Conservation (phyloP, 495 filamentous ascomycete genomes). For the Aspergillus hancockii region DNA sequence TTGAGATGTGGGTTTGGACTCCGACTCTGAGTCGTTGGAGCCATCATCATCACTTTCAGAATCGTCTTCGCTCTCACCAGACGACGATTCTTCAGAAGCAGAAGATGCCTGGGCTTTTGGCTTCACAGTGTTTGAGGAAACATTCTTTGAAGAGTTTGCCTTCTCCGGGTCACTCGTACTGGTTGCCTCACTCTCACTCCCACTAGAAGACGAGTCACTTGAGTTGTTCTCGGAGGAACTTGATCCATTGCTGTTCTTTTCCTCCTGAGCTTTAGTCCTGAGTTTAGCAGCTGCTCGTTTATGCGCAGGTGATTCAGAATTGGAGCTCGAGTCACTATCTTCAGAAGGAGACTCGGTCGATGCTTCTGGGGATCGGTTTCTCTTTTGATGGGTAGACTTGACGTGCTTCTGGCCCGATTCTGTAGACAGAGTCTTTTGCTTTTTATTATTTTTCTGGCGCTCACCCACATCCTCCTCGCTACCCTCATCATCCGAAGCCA, state of each 20-base stretch:
- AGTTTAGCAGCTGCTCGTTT: background rate
- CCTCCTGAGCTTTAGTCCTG: background rate
- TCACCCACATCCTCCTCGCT: background rate
- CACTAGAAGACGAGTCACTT: background rate
- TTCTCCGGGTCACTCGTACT: background rate
- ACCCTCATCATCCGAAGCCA: constrained; percentile 23
- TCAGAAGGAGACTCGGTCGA: constrained; percentile 8
- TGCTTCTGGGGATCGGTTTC: background rate
- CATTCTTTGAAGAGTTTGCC: background rate
- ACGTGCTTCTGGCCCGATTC: background rate
- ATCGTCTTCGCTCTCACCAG: background rate
- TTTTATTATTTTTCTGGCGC: background rate
- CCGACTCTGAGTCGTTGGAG: background rate
- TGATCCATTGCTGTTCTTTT: background rate
- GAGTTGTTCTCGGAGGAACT: constrained; percentile 6
- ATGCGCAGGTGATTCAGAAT: background rate
- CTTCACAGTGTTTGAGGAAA: background rate
- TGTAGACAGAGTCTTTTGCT: background rate
- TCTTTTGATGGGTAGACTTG: background rate
- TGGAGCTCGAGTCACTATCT: background rate
- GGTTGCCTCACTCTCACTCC: background rate
- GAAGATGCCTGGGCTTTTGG: background rate
- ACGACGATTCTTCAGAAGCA: background rate
- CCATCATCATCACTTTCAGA: background rate
- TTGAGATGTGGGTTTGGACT: background rate